Conservation (phyloP, 208 protist species). For the Crithidia sp. region DNA sequence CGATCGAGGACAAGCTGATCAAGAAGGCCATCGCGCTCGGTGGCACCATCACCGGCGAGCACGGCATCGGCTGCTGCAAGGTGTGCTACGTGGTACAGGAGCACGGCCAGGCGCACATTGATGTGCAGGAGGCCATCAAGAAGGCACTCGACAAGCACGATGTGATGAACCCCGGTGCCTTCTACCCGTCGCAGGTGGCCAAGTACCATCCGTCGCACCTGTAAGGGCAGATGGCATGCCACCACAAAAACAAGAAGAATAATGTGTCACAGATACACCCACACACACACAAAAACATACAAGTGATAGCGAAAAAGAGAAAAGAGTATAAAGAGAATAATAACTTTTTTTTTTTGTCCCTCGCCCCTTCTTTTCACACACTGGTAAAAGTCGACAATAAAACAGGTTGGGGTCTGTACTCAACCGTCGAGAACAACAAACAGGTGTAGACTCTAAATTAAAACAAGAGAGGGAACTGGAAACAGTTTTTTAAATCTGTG, state of each 20-base stretch:
- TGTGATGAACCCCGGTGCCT: slow-evolving; percentile 88
- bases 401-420: no score
- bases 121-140: slow-evolving; percentile 88
- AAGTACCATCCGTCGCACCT: slow-evolving; percentile 50
- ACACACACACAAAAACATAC: background rate
- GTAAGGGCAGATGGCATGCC: slow-evolving; percentile 5
- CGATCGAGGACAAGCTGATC: slow-evolving; percentile 77
- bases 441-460: no score
- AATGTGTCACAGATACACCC: background rate
- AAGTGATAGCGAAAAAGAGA: background rate
- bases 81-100: slow-evolving; percentile 56
- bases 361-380: no score
- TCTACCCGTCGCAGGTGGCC: slow-evolving; percentile 66
- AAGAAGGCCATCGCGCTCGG: slow-evolving; percentile 64
- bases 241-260: background rate
- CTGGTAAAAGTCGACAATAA: no score
- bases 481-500: background rate
- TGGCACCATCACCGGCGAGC: slow-evolving; percentile 88
- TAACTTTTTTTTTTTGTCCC: no score
- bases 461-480: background rate
- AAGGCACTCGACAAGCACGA: slow-evolving; percentile 81
- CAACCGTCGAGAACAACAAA: no score
- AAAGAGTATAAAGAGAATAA: no score
- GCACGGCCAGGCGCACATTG: slow-evolving; percentile 71
- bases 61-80: slow-evolving; percentile 86